Evolutionary conservation across 768 basidiomycete genomes (phyloP).

Genomic region (Saitozyma sp.): DNA sequence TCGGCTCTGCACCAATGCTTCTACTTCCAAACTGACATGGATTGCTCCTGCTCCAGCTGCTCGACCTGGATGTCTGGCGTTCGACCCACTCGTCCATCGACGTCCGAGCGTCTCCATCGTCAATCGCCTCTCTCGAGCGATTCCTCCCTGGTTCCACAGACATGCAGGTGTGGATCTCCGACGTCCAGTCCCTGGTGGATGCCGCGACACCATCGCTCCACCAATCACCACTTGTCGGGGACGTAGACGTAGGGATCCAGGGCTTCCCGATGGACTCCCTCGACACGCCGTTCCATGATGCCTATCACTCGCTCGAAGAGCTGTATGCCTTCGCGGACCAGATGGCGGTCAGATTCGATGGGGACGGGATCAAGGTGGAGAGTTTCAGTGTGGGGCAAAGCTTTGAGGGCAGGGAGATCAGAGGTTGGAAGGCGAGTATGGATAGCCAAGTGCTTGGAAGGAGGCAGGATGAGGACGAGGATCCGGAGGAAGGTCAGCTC

Average conservation of each 20-base stretch:
- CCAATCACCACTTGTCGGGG: neutral
- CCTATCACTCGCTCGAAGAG: slow-evolving; percentile 43
- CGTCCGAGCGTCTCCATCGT: slow-evolving; percentile 23
- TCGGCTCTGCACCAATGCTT: neutral
- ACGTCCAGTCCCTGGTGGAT: slow-evolving; percentile 36
- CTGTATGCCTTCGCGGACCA: slow-evolving; percentile 39
- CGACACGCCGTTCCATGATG: slow-evolving; percentile 43
- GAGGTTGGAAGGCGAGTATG: slow-evolving; percentile 29
- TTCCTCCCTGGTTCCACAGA: slow-evolving; percentile 14
- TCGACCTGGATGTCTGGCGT: slow-evolving; percentile 49
- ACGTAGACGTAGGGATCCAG: too few species aligned
- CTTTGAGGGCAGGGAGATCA: slow-evolving; percentile 40
- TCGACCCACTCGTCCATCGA: slow-evolving; percentile 34
- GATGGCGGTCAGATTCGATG: slow-evolving; percentile 31
- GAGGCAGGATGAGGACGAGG: slow-evolving; percentile 13
- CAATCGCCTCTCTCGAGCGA: slow-evolving; percentile 4
- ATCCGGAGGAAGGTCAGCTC: slow-evolving; percentile 1
- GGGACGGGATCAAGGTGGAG: slow-evolving; percentile 24
- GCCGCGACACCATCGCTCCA: neutral
- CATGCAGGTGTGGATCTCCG: slow-evolving; percentile 22
- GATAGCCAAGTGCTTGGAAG: slow-evolving; percentile 17
- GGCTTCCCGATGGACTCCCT: slow-evolving; percentile 17
- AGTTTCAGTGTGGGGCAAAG: slow-evolving; percentile 37
- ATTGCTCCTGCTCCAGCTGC: slow-evolving; percentile 15
- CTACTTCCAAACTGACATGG: neutral